Evolutionary conservation across 75 land plant species (phyloP).

Genomic region (Azolla pinnata): DNA sequence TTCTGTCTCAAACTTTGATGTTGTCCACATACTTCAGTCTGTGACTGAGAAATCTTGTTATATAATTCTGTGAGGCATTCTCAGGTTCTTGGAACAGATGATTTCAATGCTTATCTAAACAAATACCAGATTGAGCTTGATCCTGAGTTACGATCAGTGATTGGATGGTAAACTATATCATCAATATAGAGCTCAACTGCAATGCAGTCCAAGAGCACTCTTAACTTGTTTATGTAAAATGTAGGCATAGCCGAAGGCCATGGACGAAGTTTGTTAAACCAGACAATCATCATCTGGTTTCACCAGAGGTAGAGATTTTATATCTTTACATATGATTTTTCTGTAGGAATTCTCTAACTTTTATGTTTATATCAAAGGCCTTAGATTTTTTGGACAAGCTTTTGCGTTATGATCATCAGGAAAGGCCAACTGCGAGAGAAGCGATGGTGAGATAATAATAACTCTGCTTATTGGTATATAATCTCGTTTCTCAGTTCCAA

Average conservation of each 20-base stretch:
- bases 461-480: not conserved
- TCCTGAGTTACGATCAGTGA: not conserved
- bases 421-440: conserved; percentile 81
- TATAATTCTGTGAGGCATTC: too few species aligned
- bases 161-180: conserved; percentile 6
- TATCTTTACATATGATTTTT: not conserved
- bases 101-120: conserved; percentile 8
- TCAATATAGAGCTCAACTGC: not conserved
- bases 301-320: conserved; percentile 53
- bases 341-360: not conserved
- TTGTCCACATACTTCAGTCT: too few species aligned
- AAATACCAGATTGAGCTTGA: conserved; percentile 8
- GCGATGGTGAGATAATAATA: conserved; percentile 49
- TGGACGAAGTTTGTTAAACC: conserved; percentile 81
- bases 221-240: not conserved
- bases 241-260: conserved; percentile 86
- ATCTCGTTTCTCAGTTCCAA: not conserved
- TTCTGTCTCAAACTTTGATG: too few species aligned
- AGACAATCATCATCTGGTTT: conserved; percentile 78
- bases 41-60: too few species aligned
- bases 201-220: not conserved
- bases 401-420: conserved; percentile 89
- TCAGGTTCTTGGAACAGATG: conserved; percentile 24
- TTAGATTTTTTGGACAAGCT: conserved; percentile 94
- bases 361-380: conserved; percentile 36